Evolutionary conservation across 352 stramenopile species (phyloP).

Genomic region (Globisporangium recalcitrans): DNA sequence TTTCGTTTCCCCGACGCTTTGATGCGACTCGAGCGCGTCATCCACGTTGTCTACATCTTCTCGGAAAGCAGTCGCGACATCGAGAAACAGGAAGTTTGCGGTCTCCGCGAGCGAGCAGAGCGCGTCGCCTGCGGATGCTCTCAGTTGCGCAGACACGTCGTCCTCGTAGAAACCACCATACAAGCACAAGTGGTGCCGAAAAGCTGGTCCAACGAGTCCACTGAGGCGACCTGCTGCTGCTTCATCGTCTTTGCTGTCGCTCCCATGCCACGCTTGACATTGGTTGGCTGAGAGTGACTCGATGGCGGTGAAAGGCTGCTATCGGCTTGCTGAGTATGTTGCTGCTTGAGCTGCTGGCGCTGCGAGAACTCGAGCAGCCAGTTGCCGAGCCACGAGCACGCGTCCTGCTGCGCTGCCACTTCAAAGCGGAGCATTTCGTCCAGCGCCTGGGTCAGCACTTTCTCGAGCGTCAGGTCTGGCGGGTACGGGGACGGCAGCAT

Average conservation of each 20-base stretch:
- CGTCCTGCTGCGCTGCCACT: slow-evolving; percentile 23
- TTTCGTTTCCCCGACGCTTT: slow-evolving; percentile 20
- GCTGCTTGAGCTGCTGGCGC: slow-evolving; percentile 7
- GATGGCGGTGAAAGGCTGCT: too few species aligned
- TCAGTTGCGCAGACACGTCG: background rate
- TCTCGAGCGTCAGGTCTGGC: slow-evolving; percentile 20
- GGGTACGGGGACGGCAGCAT: slow-evolving; percentile 10
- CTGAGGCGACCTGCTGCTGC: background rate
- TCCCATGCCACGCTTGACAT: background rate
- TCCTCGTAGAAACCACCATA: background rate
- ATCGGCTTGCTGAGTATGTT: too few species aligned
- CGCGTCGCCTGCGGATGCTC: background rate
- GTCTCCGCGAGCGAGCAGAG: background rate
- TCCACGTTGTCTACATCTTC: slow-evolving; percentile 1
- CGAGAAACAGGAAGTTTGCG: slow-evolving; percentile 28
- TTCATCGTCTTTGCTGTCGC: background rate
- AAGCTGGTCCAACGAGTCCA: background rate
- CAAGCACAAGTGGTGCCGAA: background rate
- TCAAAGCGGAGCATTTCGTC: slow-evolving; percentile 30
- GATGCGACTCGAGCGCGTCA: slow-evolving; percentile 13
- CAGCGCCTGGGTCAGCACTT: slow-evolving; percentile 33
- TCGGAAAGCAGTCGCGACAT: slow-evolving; percentile 20
- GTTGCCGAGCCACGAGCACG: slow-evolving; percentile 46
- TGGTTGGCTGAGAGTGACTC: background rate
- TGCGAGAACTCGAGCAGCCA: slow-evolving; percentile 32